Evolutionary conservation across 768 basidiomycete genomes (phyloP).

Genomic region (Tricholoma sp.): DNA sequence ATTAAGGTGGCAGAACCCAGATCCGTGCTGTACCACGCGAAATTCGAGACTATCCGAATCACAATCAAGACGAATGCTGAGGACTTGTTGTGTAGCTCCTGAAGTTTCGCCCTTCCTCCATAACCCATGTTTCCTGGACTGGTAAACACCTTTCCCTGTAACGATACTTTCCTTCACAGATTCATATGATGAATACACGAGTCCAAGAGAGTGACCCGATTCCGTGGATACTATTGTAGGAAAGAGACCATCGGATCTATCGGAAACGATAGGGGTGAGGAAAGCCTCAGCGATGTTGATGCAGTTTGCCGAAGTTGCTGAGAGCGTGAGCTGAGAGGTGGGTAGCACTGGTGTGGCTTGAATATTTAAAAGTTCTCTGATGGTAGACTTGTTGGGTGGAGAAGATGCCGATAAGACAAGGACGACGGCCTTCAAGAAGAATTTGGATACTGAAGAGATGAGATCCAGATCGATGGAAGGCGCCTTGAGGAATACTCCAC

Average conservation of each 20-base stretch:
- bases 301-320: slow-evolving; percentile 44
- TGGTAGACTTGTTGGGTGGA: slow-evolving; percentile 52
- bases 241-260: slow-evolving; percentile 88
- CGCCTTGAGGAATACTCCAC: slow-evolving; percentile 78
- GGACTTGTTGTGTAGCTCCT: slow-evolving; percentile 85
- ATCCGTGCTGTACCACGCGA: slow-evolving; percentile 81
- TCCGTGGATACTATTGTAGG: slow-evolving; percentile 88
- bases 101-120: slow-evolving; percentile 98
- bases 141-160: slow-evolving; percentile 90
- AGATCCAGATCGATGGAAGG: slow-evolving; percentile 68
- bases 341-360: slow-evolving; percentile 70
- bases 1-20: slow-evolving; percentile 92
- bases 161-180: slow-evolving; percentile 84
- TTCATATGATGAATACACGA: slow-evolving; percentile 90
- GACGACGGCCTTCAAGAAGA: slow-evolving; percentile 61
- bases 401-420: slow-evolving; percentile 50
- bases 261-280: slow-evolving; percentile 75
- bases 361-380: slow-evolving; percentile 54
- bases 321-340: slow-evolving; percentile 61
- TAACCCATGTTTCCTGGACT: slow-evolving; percentile 91
- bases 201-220: slow-evolving; percentile 74
- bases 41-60: slow-evolving; percentile 92
- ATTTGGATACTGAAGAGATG: slow-evolving; percentile 70
- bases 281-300: slow-evolving; percentile 83
- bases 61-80: slow-evolving; percentile 83